These are phyloP conservation scores for Meyerozyma elateridarum DNA, from an alignment of 1,139 yeast genomes.

Conservation along the genomic window DNA sequence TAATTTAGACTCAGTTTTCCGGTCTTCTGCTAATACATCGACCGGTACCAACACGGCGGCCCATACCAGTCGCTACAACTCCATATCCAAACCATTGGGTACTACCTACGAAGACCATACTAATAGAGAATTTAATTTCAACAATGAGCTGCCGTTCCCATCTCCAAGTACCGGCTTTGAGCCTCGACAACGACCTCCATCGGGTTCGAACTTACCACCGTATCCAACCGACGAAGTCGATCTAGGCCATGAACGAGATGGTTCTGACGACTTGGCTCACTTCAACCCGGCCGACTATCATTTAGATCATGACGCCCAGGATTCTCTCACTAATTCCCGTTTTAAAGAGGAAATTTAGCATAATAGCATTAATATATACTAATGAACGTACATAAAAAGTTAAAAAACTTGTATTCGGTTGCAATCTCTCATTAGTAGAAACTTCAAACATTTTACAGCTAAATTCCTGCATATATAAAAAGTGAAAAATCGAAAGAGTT, in stretches of 20 bases:
- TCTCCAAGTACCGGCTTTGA: neutral
- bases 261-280: slow-evolving; percentile 3
- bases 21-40: slow-evolving; percentile 22
- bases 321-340: slow-evolving; percentile 1
- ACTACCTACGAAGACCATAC: slow-evolving; percentile 4
- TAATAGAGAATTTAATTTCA: neutral
- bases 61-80: slow-evolving; percentile 8
- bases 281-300: slow-evolving; percentile 4
- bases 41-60: slow-evolving; percentile 16
- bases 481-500: no score
- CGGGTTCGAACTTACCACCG: slow-evolving; percentile 3
- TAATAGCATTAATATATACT: neutral
- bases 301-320: neutral
- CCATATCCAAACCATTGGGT: slow-evolving; percentile 5
- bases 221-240: neutral
- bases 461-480: no score
- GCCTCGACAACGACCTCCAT: neutral
- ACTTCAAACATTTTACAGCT: no score
- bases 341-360: slow-evolving; percentile 3
- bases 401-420: slow-evolving; percentile 5
- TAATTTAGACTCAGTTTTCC: slow-evolving; percentile 40
- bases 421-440: neutral
- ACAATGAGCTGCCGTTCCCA: no score
- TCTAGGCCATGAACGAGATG: neutral
- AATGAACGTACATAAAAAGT: neutral